Evolutionary conservation across 1,284 basidiomycete species (phyloP).

Genomic region (Leccinum pallidistipes): DNA sequence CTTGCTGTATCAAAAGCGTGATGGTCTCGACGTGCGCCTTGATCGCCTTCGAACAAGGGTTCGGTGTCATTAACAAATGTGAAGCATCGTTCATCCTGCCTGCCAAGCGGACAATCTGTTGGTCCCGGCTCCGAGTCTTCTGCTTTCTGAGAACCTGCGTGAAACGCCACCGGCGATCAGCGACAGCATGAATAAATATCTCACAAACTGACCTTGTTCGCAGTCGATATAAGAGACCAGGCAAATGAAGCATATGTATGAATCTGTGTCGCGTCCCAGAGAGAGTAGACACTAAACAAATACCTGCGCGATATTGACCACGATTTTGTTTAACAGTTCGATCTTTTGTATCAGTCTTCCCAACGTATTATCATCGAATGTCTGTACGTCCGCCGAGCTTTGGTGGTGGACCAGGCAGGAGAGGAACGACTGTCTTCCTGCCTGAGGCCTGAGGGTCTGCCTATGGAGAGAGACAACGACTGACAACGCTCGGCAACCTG

Average conservation of each 20-base stretch:
- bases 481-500: no score
- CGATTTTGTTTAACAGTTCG: background rate
- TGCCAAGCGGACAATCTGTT: background rate
- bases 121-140: background rate
- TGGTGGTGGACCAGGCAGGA: background rate
- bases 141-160: background rate
- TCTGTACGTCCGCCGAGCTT: background rate
- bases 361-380: background rate
- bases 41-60: background rate
- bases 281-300: background rate
- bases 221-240: background rate
- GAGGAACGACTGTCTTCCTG: no score
- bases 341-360: no score
- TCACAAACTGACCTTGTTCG: background rate
- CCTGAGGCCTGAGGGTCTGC: no score
- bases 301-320: background rate
- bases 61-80: background rate
- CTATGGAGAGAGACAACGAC: no score
- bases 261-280: background rate
- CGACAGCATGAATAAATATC: background rate
- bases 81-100: background rate
- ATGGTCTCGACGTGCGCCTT: background rate
- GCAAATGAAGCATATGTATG: background rate
- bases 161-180: background rate
- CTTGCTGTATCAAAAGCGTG: background rate